phyloP scores from a whole-genome alignment of 2,329 filamentous ascomycete genomes.

The Drechslerella dactyloides region DNA sequence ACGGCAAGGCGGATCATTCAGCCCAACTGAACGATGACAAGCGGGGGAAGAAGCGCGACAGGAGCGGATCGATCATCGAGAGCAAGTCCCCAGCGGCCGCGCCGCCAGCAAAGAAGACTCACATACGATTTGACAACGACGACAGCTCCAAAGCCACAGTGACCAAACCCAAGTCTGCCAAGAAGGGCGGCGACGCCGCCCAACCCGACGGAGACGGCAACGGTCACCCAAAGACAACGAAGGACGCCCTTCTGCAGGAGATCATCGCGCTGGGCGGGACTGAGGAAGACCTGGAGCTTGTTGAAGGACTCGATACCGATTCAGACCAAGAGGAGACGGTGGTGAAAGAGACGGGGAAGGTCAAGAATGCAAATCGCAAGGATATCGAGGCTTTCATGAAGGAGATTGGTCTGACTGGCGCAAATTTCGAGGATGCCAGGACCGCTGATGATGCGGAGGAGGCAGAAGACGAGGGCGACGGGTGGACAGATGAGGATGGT shows the following conservation, averaged over 20 bases:
- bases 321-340: slow-evolving; percentile 60
- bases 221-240: slow-evolving; percentile 31
- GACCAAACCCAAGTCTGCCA: background rate
- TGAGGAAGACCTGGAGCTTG: slow-evolving; percentile 69
- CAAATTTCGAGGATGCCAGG: slow-evolving; percentile 61
- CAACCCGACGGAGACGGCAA: background rate
- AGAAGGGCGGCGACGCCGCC: slow-evolving; percentile 9
- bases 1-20: slow-evolving; percentile 26
- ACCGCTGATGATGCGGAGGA: slow-evolving; percentile 59
- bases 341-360: slow-evolving; percentile 55
- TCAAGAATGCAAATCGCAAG: slow-evolving; percentile 62
- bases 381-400: slow-evolving; percentile 63
- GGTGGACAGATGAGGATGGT: slow-evolving; percentile 55
- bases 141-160: slow-evolving; percentile 1
- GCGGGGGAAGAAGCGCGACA: slow-evolving; percentile 47
- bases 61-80: slow-evolving; percentile 42
- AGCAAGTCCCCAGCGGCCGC: slow-evolving; percentile 16
- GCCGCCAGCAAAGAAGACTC: slow-evolving; percentile 19
- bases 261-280: slow-evolving; percentile 71
- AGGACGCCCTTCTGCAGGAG: slow-evolving; percentile 65
- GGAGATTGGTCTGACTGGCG: slow-evolving; percentile 54
- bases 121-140: slow-evolving; percentile 42
- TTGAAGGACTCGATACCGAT: slow-evolving; percentile 65
- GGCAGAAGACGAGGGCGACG: slow-evolving; percentile 58
- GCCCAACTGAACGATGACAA: slow-evolving; percentile 22